Percentiles rank a stretch among this genome's conserved stretches.
Conservation (phyloP, 768 basidiomycete genomes). For the Pleurotus platypus region DNA sequence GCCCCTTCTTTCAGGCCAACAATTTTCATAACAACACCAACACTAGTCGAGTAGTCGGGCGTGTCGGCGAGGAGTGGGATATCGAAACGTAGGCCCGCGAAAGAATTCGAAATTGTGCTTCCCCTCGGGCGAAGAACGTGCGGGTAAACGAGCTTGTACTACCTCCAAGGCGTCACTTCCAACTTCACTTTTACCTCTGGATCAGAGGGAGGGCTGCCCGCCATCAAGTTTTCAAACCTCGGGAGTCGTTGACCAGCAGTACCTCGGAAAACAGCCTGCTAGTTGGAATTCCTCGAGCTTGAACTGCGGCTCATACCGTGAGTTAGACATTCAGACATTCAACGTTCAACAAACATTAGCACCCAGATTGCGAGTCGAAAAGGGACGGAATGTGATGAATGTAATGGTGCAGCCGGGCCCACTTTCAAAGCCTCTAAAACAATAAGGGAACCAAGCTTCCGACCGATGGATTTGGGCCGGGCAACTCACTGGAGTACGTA, state of each 20-base stretch:
- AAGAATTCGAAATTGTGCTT: conserved; percentile 29
- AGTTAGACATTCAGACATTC: too few relatives aligned
- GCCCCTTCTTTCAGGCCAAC: conserved; percentile 22
- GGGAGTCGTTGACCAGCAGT: conserved; percentile 21
- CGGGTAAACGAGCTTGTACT: conserved; percentile 12
- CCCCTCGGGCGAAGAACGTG: conserved; percentile 12
- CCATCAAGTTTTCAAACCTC: conserved; percentile 1
- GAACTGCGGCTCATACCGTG: neutral
- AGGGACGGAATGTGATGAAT: conserved; percentile 16
- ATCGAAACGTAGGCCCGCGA: conserved; percentile 34
- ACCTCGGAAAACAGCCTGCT: conserved; percentile 18
- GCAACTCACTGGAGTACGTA: neutral
- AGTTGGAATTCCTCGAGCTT: conserved; percentile 22
- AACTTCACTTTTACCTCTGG: neutral
- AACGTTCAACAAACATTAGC: neutral
- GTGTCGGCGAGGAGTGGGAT: conserved; percentile 19
- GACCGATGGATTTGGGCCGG: conserved; percentile 33
- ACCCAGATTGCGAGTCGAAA: too few relatives aligned
- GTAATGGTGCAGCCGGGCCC: conserved; percentile 33
- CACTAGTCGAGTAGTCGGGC: conserved; percentile 20
- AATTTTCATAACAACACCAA: conserved; percentile 34
- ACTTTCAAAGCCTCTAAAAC: conserved; percentile 16
- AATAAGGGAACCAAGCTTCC: conserved; percentile 25
- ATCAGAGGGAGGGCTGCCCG: neutral
- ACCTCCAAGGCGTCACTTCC: conserved; percentile 8